Conservation (phyloP, 805 yeast species). For the Ogataea pignaliae region DNA sequence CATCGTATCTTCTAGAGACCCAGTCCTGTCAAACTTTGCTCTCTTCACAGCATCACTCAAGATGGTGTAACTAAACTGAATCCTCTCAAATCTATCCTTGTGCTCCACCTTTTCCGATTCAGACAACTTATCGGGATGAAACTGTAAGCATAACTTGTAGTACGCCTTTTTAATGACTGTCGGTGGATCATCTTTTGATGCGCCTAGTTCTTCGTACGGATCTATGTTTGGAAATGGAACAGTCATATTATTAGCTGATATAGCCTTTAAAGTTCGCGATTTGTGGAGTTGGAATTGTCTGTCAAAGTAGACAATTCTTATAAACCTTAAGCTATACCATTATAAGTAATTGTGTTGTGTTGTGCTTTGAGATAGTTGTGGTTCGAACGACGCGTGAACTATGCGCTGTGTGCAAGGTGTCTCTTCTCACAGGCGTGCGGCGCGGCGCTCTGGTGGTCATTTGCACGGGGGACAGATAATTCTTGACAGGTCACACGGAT, state of each 20-base stretch:
- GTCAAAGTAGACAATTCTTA: no score
- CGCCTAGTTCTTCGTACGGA: constrained; percentile 54
- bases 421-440: no score
- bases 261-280: no score
- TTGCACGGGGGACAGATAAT: no score
- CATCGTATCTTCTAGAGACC: constrained; percentile 44
- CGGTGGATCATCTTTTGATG: constrained; percentile 37
- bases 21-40: constrained; percentile 64
- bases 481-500: no score
- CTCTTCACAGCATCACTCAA: constrained; percentile 56
- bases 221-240: constrained; percentile 52
- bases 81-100: constrained; percentile 49
- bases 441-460: no score
- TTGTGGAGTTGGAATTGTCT: no score
- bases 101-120: constrained; percentile 29
- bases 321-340: no score
- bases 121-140: constrained; percentile 68
- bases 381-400: no score
- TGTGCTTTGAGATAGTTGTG: no score
- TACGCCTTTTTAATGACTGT: constrained; percentile 63
- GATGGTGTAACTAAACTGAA: constrained; percentile 72
- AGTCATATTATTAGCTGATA: constrained; percentile 14
- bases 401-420: no score
- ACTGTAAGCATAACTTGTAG: constrained; percentile 54
- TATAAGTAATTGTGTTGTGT: no score